phyloP scores from a whole-genome alignment of 1,284 basidiomycete genomes.

The Ganoderma meredithae region DNA sequence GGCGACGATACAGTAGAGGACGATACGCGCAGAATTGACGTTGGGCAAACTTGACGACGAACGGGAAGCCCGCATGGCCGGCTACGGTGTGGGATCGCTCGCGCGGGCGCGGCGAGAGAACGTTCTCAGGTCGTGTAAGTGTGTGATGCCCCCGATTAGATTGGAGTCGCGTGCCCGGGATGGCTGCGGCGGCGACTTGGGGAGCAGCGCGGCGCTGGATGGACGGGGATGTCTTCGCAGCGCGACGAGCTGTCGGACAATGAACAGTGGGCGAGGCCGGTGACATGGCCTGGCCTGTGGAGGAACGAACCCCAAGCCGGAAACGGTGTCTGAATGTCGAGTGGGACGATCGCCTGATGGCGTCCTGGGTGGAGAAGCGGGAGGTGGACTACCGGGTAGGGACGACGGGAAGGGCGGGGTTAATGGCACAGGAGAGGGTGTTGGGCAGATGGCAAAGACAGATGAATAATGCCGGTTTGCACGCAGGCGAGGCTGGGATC shows the following conservation, averaged over 20 bases:
- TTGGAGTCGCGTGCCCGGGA: constrained; percentile 13
- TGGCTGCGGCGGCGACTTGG: constrained; percentile 12
- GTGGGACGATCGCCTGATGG: constrained; percentile 26
- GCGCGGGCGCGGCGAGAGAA: constrained; percentile 17
- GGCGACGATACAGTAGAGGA: constrained; percentile 7
- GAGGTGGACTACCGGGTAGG: constrained; percentile 22
- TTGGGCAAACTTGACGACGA: constrained; percentile 27
- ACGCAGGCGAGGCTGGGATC: constrained; percentile 9
- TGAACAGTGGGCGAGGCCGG: constrained; percentile 2
- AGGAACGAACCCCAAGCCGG: constrained; percentile 29
- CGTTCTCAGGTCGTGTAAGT: constrained; percentile 1
- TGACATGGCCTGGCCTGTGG: constrained; percentile 22
- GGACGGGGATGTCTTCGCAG: constrained; percentile 23
- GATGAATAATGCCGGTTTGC: constrained; percentile 3
- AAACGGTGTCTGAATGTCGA: constrained; percentile 30
- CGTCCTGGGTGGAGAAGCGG: constrained; percentile 5
- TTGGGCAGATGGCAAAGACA: constrained; percentile 9
- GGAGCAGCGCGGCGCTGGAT: constrained; percentile 11
- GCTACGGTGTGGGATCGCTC: constrained; percentile 30
- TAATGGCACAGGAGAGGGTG: constrained; percentile 7
- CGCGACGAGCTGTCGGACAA: constrained; percentile 11
- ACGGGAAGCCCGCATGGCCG: constrained; percentile 19
- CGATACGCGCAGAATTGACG: constrained; percentile 23
- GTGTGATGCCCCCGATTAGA: constrained; percentile 19
- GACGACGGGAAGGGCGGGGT: constrained; percentile 11